Percentiles rank a stretch among this genome's conserved stretches.
Conservation (phyloP, 2,329 filamentous ascomycete genomes). For the Trichophyton verrucosum region DNA sequence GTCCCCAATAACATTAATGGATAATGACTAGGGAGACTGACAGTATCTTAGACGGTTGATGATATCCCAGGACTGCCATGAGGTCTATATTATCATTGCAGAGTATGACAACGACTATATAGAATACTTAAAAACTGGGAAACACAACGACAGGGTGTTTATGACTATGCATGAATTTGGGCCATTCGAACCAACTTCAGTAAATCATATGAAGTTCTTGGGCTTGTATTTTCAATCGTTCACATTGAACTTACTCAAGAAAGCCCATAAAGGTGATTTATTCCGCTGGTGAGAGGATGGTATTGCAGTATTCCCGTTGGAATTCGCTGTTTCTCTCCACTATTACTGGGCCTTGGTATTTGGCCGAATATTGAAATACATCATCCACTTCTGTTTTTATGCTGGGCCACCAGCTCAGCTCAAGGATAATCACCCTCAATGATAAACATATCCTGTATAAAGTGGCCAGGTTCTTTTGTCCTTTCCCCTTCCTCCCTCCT, state of each 20-base stretch:
- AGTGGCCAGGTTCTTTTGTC: too few species aligned
- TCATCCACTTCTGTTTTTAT: too few species aligned
- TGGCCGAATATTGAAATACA: too few species aligned
- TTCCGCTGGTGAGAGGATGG: neutral
- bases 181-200: neutral
- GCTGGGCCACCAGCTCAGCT: too few species aligned
- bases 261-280: neutral
- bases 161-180: constrained; percentile 6
- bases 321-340: too few species aligned
- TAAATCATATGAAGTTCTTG: neutral
- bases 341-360: too few species aligned
- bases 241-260: neutral
- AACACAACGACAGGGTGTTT: neutral
- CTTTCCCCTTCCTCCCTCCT: too few species aligned
- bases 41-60: constrained; percentile 7
- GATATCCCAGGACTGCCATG: constrained; percentile 11
- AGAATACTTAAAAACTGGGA: constrained; percentile 4
- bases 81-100: constrained; percentile 12
- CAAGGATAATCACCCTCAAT: too few species aligned
- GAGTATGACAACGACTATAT: constrained; percentile 10
- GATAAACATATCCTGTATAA: too few species aligned
- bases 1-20: neutral
- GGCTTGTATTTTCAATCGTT: neutral
- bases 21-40: neutral
- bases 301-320: neutral